Evolutionary conservation across 352 stramenopile species (phyloP).

Genomic region (Globisporangium spinosum): DNA sequence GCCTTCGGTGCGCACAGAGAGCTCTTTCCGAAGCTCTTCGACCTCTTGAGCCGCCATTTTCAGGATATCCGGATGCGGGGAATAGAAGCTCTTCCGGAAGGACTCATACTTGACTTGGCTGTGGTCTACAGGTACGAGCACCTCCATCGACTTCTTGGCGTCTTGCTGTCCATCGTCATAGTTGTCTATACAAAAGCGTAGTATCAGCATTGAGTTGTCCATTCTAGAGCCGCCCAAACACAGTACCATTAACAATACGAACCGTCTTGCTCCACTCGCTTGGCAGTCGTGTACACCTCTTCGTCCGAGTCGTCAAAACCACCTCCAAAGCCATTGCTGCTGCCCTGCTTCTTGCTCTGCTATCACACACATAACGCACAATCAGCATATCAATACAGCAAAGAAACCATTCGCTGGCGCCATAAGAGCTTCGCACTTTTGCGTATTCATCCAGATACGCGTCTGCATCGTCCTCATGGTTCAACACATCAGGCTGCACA

Average conservation of each 20-base stretch:
- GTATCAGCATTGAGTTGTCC: background rate
- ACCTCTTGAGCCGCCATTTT: constrained; percentile 35
- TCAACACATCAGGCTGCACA: constrained; percentile 19
- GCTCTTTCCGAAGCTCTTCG: constrained; percentile 36
- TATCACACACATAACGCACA: background rate
- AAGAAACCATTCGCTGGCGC: background rate
- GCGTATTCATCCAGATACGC: constrained; percentile 24
- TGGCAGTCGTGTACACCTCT: constrained; percentile 70
- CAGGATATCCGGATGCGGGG: constrained; percentile 36
- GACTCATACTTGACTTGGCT: constrained; percentile 66
- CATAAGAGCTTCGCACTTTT: constrained; percentile 8
- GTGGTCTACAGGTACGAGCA: constrained; percentile 69
- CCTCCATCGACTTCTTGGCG: constrained; percentile 68
- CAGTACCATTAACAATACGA: background rate
- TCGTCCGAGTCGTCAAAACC: constrained; percentile 54
- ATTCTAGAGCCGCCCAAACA: background rate
- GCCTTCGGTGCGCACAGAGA: constrained; percentile 51
- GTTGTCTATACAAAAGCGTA: constrained; percentile 3
- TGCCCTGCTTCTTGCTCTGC: constrained; percentile 39
- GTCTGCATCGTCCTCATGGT: constrained; percentile 24
- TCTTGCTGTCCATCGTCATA: constrained; percentile 28
- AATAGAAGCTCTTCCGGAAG: constrained; percentile 83
- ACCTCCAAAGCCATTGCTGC: constrained; percentile 1
- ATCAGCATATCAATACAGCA: background rate
- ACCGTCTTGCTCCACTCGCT: constrained; percentile 36